These are phyloP conservation scores for Dactylorhiza incarnata DNA, from an alignment of 106 monocot species.

Conservation along the genomic window DNA sequence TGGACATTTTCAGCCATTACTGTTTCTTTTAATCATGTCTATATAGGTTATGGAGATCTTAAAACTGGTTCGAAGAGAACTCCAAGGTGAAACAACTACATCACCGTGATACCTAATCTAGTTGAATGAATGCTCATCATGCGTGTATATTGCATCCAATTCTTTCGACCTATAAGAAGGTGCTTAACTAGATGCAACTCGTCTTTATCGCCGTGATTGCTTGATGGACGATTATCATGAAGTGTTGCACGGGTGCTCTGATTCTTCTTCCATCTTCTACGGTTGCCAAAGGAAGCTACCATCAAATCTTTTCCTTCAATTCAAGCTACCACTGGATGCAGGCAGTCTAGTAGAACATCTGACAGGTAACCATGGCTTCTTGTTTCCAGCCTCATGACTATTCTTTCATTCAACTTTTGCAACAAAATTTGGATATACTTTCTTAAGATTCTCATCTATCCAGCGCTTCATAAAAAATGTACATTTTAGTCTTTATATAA, in stretches of 20 bases:
- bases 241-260: not conserved
- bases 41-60: constrained; percentile 27
- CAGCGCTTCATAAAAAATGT: no score
- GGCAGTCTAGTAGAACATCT: not conserved
- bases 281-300: not conserved
- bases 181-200: not conserved
- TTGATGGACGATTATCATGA: not conserved
- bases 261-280: not conserved
- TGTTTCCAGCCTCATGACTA: not conserved
- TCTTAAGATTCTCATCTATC: no score
- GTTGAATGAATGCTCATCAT: not conserved
- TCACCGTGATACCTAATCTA: not conserved
- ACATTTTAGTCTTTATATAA: no score
- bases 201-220: not conserved
- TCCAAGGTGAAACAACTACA: constrained; percentile 12
- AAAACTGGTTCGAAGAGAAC: constrained; percentile 21
- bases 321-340: not conserved
- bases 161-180: not conserved
- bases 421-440: not conserved
- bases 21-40: not conserved
- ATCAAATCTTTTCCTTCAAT: not conserved
- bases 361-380: no score
- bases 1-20: not conserved
- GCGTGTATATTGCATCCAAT: not conserved
- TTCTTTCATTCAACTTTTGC: constrained; percentile 1